Evolutionary conservation across 192 early-diverging fungal species (phyloP).

Genomic region (Rhizophagus sp.): DNA sequence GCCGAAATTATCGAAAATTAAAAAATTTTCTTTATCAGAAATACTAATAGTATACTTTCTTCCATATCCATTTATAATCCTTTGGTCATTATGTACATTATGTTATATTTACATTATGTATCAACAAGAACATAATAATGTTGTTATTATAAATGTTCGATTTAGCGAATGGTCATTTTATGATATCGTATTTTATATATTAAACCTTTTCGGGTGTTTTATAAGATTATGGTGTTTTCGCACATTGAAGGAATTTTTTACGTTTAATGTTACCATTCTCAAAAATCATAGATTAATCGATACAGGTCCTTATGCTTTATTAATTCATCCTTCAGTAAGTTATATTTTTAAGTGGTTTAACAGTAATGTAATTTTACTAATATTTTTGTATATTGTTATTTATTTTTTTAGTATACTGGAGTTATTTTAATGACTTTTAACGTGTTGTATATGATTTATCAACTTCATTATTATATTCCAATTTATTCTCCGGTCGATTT

Average conservation of each 20-base stretch:
- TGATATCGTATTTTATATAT: not conserved
- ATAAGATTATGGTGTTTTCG: conserved; percentile 25
- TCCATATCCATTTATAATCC: not conserved
- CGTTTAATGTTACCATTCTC: not conserved
- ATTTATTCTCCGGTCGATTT: not conserved
- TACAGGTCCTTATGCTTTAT: conserved; percentile 22
- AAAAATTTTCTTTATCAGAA: not conserved
- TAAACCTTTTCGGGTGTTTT: not conserved
- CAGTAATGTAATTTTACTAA: not conserved
- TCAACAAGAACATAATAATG: conserved; percentile 6
- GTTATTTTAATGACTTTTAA: not conserved
- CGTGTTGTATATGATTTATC: not conserved
- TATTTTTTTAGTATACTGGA: not conserved
- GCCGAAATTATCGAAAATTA: not conserved
- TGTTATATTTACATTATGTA: conserved; percentile 22
- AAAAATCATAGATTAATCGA: conserved; percentile 16
- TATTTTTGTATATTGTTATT: not conserved
- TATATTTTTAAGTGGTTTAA: not conserved
- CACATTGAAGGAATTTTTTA: conserved; percentile 9
- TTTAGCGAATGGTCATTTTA: conserved; percentile 4
- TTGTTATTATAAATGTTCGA: not conserved
- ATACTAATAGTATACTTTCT: not conserved
- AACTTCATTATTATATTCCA: not conserved
- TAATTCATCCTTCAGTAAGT: conserved; percentile 25
- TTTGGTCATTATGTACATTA: not conserved